Percentiles rank a stretch among this genome's conserved stretches.
phyloP scores from a whole-genome alignment of 306 rosid species.

The Citrullus colocynthis region DNA sequence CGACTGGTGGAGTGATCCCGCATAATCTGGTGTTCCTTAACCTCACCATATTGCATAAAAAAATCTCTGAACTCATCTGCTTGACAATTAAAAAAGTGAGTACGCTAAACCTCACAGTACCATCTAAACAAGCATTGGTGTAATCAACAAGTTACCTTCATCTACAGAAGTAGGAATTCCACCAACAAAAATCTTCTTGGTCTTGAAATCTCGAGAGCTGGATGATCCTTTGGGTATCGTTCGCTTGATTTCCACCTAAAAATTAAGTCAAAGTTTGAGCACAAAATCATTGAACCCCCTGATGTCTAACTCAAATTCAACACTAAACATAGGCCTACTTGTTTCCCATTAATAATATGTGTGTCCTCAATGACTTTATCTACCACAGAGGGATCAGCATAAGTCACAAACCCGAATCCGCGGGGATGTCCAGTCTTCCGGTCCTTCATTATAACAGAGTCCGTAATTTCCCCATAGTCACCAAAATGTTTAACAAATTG shows the following conservation, averaged over 20 bases:
- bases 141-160: slow-evolving; percentile 46
- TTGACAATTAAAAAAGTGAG: slow-evolving; percentile 59
- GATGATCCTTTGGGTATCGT: slow-evolving; percentile 86
- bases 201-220: slow-evolving; percentile 77
- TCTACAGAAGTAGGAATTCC: slow-evolving; percentile 81
- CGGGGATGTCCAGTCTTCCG: slow-evolving; percentile 89
- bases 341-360: slow-evolving; percentile 75
- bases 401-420: slow-evolving; percentile 87
- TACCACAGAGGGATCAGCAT: slow-evolving; percentile 71
- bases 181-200: slow-evolving; percentile 87
- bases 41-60: slow-evolving; percentile 35
- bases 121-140: neutral
- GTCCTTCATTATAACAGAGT: slow-evolving; percentile 93
- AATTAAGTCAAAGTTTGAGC: neutral
- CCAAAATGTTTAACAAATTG: slow-evolving; percentile 82
- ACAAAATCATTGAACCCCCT: neutral
- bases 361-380: slow-evolving; percentile 74
- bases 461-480: slow-evolving; percentile 70
- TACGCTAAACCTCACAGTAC: slow-evolving; percentile 45
- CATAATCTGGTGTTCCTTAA: slow-evolving; percentile 48
- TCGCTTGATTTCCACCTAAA: slow-evolving; percentile 87
- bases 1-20: slow-evolving; percentile 48
- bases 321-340: slow-evolving; percentile 33
- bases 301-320: slow-evolving; percentile 18
- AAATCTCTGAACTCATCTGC: slow-evolving; percentile 50